These are phyloP conservation scores for Megacollybia marginata DNA, from an alignment of 768 basidiomycete genomes.

Conservation along the genomic window DNA sequence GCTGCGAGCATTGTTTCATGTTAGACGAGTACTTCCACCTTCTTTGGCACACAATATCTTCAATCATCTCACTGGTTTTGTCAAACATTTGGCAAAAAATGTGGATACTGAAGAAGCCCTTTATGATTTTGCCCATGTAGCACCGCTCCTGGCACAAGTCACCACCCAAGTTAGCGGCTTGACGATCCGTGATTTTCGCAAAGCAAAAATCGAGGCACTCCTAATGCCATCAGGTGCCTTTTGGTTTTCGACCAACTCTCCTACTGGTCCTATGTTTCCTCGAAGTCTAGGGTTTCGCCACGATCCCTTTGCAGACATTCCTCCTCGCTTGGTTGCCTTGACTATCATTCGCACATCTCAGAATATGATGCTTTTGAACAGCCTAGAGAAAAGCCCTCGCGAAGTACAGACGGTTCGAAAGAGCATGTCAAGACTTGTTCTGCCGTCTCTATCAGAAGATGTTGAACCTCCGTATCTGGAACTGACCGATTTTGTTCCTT, in stretches of 20 bases:
- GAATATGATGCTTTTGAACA: slow-evolving; percentile 56
- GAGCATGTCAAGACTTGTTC: slow-evolving; percentile 49
- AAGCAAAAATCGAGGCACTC: slow-evolving; percentile 63
- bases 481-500: slow-evolving; percentile 41
- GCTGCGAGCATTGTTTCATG: slow-evolving; percentile 46
- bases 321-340: slow-evolving; percentile 41
- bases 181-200: slow-evolving; percentile 63
- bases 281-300: slow-evolving; percentile 25
- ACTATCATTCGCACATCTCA: slow-evolving; percentile 64
- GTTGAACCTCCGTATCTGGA: slow-evolving; percentile 26
- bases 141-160: slow-evolving; percentile 54
- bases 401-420: slow-evolving; percentile 65
- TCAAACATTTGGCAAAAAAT: slow-evolving; percentile 47
- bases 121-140: slow-evolving; percentile 42
- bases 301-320: slow-evolving; percentile 31
- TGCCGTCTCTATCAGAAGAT: slow-evolving; percentile 37
- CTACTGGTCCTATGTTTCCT: slow-evolving; percentile 57
- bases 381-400: slow-evolving; percentile 60
- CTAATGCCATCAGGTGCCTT: slow-evolving; percentile 64
- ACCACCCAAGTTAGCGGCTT: slow-evolving; percentile 63
- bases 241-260: slow-evolving; percentile 58
- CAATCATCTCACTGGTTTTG: slow-evolving; percentile 62
- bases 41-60: slow-evolving; percentile 59
- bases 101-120: slow-evolving; percentile 35
- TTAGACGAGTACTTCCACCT: slow-evolving; percentile 51